Percentiles rank a stretch among this genome's conserved stretches.
Evolutionary conservation across 495 filamentous ascomycete species (phyloP).

Genomic region (Filosporella fistucella): DNA sequence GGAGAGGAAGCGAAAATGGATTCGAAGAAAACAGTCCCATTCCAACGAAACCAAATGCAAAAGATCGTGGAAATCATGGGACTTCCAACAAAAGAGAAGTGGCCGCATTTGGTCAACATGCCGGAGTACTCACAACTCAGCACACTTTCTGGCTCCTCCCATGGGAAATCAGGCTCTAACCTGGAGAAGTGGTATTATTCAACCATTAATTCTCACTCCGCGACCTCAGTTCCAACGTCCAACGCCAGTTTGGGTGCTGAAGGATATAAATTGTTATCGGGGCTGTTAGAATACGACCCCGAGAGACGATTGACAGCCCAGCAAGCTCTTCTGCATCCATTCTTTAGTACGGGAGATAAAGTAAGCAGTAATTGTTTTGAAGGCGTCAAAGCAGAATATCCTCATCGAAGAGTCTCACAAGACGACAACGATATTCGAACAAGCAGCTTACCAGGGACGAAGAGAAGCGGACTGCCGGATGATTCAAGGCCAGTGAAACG

Average conservation of each 20-base stretch:
- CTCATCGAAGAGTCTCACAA: constrained; percentile 80
- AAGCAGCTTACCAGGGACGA: constrained; percentile 85
- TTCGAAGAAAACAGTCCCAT: constrained; percentile 91
- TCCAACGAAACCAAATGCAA: constrained; percentile 97
- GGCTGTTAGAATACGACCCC: constrained; percentile 89
- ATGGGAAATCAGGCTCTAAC: constrained; percentile 28
- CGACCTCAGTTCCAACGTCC: constrained; percentile 32
- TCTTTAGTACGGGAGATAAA: constrained; percentile 66
- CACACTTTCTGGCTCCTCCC: constrained; percentile 47
- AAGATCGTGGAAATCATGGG: constrained; percentile 97
- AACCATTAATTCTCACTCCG: constrained; percentile 44
- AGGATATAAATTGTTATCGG: constrained; percentile 75
- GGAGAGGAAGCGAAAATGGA: constrained; percentile 99
- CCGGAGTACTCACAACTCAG: constrained; percentile 74
- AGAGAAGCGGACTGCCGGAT: constrained; percentile 82
- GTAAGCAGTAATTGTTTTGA: constrained; percentile 84
- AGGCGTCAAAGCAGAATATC: constrained; percentile 81
- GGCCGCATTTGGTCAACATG: constrained; percentile 77
- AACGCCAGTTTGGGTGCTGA: constrained; percentile 60
- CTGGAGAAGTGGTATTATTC: constrained; percentile 56
- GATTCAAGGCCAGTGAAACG: constrained; percentile 69
- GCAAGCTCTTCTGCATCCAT: constrained; percentile 80
- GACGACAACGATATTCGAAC: constrained; percentile 93
- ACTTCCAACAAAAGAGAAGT: constrained; percentile 80
- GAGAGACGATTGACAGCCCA: constrained; percentile 81